These are phyloP conservation scores for Tylopilus subfusipes DNA, from an alignment of 768 basidiomycete genomes.

Conservation along the genomic window DNA sequence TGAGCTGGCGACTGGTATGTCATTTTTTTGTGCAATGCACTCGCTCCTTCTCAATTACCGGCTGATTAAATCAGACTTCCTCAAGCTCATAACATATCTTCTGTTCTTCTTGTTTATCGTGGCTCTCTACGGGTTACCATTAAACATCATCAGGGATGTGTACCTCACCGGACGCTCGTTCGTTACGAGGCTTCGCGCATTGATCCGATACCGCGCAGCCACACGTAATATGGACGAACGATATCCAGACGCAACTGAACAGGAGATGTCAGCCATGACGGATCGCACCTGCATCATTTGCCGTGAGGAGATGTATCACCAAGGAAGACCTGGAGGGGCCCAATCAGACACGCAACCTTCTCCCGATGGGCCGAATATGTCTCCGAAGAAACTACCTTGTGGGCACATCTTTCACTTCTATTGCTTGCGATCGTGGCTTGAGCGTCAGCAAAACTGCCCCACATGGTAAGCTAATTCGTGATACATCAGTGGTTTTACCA, in stretches of 20 bases:
- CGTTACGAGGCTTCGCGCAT: constrained; percentile 78
- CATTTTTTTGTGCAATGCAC: not conserved
- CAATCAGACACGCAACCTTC: constrained; percentile 21
- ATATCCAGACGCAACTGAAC: constrained; percentile 88
- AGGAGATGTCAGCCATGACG: constrained; percentile 74
- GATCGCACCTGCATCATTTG: constrained; percentile 98
- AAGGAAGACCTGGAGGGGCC: constrained; percentile 26
- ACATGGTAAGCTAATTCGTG: constrained; percentile 69
- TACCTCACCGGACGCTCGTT: constrained; percentile 95
- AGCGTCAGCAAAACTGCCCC: constrained; percentile 97
- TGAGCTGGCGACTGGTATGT: constrained; percentile 82
- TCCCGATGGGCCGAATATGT: constrained; percentile 81
- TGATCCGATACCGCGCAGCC: constrained; percentile 89
- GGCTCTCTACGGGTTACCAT: constrained; percentile 88
- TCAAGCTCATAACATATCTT: constrained; percentile 89
- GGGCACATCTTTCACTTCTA: constrained; percentile 99
- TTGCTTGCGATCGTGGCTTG: constrained; percentile 95
- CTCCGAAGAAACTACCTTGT: constrained; percentile 94
- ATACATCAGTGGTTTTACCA: not conserved
- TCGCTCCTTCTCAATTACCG: constrained; percentile 5
- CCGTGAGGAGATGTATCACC: constrained; percentile 84
- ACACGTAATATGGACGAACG: constrained; percentile 95
- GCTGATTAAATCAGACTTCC: constrained; percentile 62
- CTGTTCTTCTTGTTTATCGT: constrained; percentile 93
- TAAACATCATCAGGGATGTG: constrained; percentile 96